Evolutionary conservation across 176 grass and related monocot species (phyloP), one percentile per base, ranked within the genome.

Genomic region (Hordeum marinum): DNA sequence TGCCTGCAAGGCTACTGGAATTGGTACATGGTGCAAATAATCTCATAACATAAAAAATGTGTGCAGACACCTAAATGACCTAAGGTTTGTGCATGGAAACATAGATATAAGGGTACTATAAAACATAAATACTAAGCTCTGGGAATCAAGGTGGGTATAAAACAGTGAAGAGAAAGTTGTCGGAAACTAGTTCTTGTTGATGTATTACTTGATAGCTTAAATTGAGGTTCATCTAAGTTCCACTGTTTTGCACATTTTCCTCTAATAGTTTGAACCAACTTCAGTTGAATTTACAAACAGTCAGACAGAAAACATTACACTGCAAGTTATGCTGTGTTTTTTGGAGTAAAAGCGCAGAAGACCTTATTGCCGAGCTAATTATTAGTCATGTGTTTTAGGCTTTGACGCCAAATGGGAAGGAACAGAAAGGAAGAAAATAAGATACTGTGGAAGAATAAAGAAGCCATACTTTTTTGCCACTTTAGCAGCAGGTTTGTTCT

Each of bases 381-480:
- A 46, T 8, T 13, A 36, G 13, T 50, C 8, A 5, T 9, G 29
- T 64, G 39, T 3, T 65, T 76, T 26, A 36, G 52, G 8, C 14
- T 40, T 78, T 78, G 62, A 78, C 24, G 62, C 61, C 29, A 34
- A 74, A 36, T 7, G 40, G 29, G 6, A 24, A 62, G 57, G 54
- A 80, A 87, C 34, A 41, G 80, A 87, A 29, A 41, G 24, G 40
- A 74, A 42, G 3, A 46, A 72, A 73, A 73, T 46, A 13, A 73
- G 70, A 73, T 73, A 46, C 12, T 74, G 7, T 50, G 42, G 14
- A 45, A 65, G 35, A 72, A 87, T 52, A 7, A 41, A 85, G 85
- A 39, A 39, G 18, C 42, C 62, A 58, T 83, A 95, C 91, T 82
- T 98, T 86, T 95, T 98, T 26, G 93, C 88, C 60, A 90, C 85